Base-by-base conservation (phyloP, 2,329 filamentous ascomycete genomes). In the Colletotrichum tamarilloi region DNA sequence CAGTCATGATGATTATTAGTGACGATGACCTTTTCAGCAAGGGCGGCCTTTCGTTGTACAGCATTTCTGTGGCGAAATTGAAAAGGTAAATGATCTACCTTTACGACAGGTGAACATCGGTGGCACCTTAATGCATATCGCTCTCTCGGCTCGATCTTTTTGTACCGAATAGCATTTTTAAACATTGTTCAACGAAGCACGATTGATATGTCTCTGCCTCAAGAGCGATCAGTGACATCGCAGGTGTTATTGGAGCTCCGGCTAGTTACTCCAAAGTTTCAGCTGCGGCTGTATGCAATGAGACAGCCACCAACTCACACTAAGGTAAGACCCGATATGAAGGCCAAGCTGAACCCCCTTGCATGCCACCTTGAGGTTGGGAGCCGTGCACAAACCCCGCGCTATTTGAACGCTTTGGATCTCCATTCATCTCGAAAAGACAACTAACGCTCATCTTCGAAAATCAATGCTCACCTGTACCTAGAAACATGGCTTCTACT, bases 301-400 rank as follows among this genome's bases (percentile, higher is more conserved):
- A 57, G 30, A 16, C 52, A 66, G 52, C 35, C 63, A 66, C 24
- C 24, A 24, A 57, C 8, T 38, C 4, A 38, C 35, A 57, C 52
- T 66, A 24, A n/a, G 30, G 16, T 66, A 24, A n/a, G 30, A 22
- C 26, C 30, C 8, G 24, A 28, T 66, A 30, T 32, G 16, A 57
- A n/a, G 8, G 38, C 24, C 24, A 57, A 66, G 62, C 49, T 66
- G 63, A 66, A 46, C 32, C 24, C 35, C 35, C 63, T 66, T 38
- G 63, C 30, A 12, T 22, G 12, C 32, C n/a, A 49, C 30, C 30
- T 12, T 32, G 30, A 38, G 22, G 26, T 28, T 28, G 55, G 24
- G 16, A 57, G 16, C 24, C 55, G 16, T 32, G 16, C 16, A 9
- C 19, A 14, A 30, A 8, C 55, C 8, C 55, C 24, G 26, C 30